Percentiles rank a stretch among this genome's conserved stretches.
Evolutionary conservation across 805 yeast genomes (phyloP).

Genomic region (Spathaspora sp.): DNA sequence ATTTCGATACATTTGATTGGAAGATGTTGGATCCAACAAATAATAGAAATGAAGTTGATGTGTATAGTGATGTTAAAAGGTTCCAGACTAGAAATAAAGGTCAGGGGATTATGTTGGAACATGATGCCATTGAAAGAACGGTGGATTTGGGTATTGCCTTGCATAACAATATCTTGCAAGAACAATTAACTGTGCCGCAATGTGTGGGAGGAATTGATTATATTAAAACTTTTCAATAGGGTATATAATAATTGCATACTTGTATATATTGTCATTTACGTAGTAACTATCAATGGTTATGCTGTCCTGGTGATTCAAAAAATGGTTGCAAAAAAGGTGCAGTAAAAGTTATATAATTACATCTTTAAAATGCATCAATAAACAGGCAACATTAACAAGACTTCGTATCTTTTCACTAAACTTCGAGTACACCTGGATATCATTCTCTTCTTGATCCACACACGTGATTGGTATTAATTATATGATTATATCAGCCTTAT

Average conservation of each 20-base stretch:
- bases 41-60: conserved; percentile 44
- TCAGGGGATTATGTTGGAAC: conserved; percentile 78
- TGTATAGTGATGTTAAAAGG: conserved; percentile 49
- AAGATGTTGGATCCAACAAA: conserved; percentile 44
- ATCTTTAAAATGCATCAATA: too few species aligned
- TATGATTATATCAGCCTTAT: too few species aligned
- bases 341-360: too few species aligned
- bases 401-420: too few species aligned
- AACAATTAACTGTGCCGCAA: conserved; percentile 74
- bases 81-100: conserved; percentile 40
- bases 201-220: conserved; percentile 70
- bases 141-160: conserved; percentile 67
- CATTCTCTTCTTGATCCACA: too few species aligned
- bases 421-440: too few species aligned
- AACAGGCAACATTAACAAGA: too few species aligned
- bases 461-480: too few species aligned
- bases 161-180: conserved; percentile 47
- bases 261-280: neutral
- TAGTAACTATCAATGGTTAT: too few species aligned
- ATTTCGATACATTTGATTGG: conserved; percentile 91
- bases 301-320: too few species aligned
- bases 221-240: conserved; percentile 34
- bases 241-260: neutral
- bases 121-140: conserved; percentile 68
- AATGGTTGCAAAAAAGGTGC: too few species aligned